These are phyloP conservation scores for Fraxinus angustifolia DNA, from an alignment of 305 asterid genomes.

Conservation along the genomic window DNA sequence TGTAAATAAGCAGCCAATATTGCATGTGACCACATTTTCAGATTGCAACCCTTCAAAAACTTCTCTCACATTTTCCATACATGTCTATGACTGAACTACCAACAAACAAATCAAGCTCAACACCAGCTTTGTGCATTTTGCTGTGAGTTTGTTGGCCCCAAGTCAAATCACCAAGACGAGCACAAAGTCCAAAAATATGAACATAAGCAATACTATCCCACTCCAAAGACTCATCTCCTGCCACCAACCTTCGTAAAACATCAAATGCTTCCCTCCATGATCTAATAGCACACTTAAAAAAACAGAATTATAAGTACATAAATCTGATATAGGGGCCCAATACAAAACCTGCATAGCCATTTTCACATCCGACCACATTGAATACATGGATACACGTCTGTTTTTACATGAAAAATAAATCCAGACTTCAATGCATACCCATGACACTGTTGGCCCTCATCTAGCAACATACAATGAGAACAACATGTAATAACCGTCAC, in stretches of 20 bases:
- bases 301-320: slow-evolving; percentile 57
- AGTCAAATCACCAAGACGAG: slow-evolving; percentile 43
- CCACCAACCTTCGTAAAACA: slow-evolving; percentile 42
- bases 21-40: slow-evolving; percentile 63
- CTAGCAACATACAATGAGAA: slow-evolving; percentile 47
- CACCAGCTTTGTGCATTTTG: slow-evolving; percentile 43
- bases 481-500: slow-evolving; percentile 57
- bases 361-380: slow-evolving; percentile 35
- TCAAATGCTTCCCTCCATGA: slow-evolving; percentile 40
- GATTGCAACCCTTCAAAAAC: slow-evolving; percentile 34
- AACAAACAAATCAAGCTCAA: slow-evolving; percentile 44
- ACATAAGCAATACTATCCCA: slow-evolving; percentile 63
- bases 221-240: neutral
- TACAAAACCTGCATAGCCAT: slow-evolving; percentile 49
- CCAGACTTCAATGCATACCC: slow-evolving; percentile 69
- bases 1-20: slow-evolving; percentile 58
- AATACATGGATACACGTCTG: slow-evolving; percentile 60
- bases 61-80: slow-evolving; percentile 69
- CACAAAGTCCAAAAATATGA: slow-evolving; percentile 52
- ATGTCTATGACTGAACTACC: slow-evolving; percentile 58
- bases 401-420: slow-evolving; percentile 60
- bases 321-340: slow-evolving; percentile 43
- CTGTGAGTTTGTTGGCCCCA: slow-evolving; percentile 63
- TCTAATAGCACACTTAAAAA: slow-evolving; percentile 11
- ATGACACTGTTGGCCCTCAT: slow-evolving; percentile 66